A percentile compares a stretch with the other conserved stretches of the same genome.
These are phyloP conservation scores for Lipomyces lipofer DNA, from an alignment of 805 yeast species.

Conservation along the genomic window DNA sequence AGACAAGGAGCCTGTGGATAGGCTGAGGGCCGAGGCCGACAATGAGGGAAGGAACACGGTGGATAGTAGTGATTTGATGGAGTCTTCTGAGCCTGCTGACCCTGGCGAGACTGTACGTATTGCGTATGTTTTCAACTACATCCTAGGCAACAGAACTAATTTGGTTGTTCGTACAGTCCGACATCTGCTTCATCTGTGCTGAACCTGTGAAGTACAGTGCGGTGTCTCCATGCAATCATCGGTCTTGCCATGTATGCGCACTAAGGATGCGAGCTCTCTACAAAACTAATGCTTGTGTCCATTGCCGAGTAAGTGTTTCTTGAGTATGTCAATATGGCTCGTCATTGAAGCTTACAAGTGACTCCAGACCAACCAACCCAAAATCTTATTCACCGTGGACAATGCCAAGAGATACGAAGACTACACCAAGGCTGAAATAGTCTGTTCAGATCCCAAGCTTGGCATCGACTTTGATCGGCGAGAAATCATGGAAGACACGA, in stretches of 20 bases:
- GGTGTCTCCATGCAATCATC: slow-evolving; percentile 79
- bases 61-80: slow-evolving; percentile 13
- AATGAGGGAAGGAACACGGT: background rate
- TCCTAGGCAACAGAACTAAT: too few species aligned
- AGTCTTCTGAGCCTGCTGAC: slow-evolving; percentile 19
- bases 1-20: slow-evolving; percentile 17
- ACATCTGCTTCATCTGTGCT: slow-evolving; percentile 81
- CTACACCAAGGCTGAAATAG: slow-evolving; percentile 40
- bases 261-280: slow-evolving; percentile 81
- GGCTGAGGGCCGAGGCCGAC: slow-evolving; percentile 3
- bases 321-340: background rate
- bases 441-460: slow-evolving; percentile 46
- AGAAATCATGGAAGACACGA: slow-evolving; percentile 50
- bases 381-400: slow-evolving; percentile 58
- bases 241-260: slow-evolving; percentile 78
- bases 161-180: slow-evolving; percentile 30
- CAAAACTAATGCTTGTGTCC: slow-evolving; percentile 70
- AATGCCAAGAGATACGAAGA: slow-evolving; percentile 43
- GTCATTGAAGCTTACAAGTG: background rate
- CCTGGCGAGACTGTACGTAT: slow-evolving; percentile 23
- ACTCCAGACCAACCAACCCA: slow-evolving; percentile 54
- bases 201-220: slow-evolving; percentile 64
- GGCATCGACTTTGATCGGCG: slow-evolving; percentile 62
- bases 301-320: slow-evolving; percentile 58
- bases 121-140: background rate